Base-by-base conservation (phyloP, 768 basidiomycete genomes). In the Macrolepiota dolichaula region DNA sequence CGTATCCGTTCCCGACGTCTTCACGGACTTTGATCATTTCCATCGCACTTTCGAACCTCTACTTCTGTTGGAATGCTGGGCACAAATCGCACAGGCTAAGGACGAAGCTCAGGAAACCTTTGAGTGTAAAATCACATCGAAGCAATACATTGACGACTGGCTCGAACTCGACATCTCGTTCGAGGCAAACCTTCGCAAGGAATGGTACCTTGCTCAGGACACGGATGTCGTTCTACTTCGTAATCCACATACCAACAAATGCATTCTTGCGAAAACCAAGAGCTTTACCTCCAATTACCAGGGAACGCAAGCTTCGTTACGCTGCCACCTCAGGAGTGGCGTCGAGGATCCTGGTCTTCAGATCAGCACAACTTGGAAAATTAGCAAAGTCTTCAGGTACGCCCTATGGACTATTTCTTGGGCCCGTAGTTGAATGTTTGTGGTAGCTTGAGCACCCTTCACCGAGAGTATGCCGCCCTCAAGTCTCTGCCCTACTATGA, bases 391-490 rank as follows among this genome's bases (percentile, higher is more conserved):
- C 17, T 83, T 94, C 62, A 91, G 91, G 96, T 95, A 66, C 62
- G 84, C 49, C 4, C 19, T 25, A 59, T 25, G 11, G 10, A 15
- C 17, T 11, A 27, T 27, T 3, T 35, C 22, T 57, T 58, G 38
- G 37, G 24, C 38, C 4, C 36, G 3, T 46, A 2, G 36, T 50
- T 19, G 11, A 55, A 42, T 27, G 52, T 35, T 42, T n/a, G 27
- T 52, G 98, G 96, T 54, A 99, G 97, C 64, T 75, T 99, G 65
- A 92, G 88, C 63, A 99, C 97, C 0, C 78, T 96, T 25, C 85
- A 94, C 66, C 88, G 97, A 49, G 97, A 99, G 76, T 99, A 94
- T 70, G 88, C 84, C 11, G 94, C 96, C 12, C 79, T 99, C 7
- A 79, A 87, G 67, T 89, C 87, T 12, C 77, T 97, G 61, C 89